phyloP scores from a whole-genome alignment of 1,139 yeast genomes.

The Taphrina flavorubra region DNA sequence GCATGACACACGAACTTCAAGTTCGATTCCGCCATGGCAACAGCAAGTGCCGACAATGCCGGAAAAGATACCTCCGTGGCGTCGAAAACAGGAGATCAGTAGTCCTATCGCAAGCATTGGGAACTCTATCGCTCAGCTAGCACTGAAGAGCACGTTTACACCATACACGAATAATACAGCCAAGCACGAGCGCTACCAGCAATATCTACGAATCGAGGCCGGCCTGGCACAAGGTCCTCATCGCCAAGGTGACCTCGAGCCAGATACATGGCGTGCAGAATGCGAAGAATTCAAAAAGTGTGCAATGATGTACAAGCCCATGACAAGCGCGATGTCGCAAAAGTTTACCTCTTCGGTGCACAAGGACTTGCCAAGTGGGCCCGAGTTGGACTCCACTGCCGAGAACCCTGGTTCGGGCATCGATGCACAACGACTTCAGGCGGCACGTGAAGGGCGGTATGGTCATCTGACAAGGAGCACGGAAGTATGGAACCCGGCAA shows the following conservation, averaged over 20 bases:
- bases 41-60: constrained; percentile 43
- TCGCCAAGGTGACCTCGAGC: constrained; percentile 40
- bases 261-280: constrained; percentile 47
- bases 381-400: not conserved
- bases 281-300: constrained; percentile 49
- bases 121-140: constrained; percentile 45
- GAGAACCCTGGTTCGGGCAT: constrained; percentile 1
- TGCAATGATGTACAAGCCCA: constrained; percentile 49
- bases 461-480: constrained; percentile 48
- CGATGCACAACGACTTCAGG: constrained; percentile 43
- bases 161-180: constrained; percentile 47
- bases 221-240: constrained; percentile 36
- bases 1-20: too few relatives aligned
- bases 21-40: constrained; percentile 46
- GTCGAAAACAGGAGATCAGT: not conserved
- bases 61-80: constrained; percentile 31
- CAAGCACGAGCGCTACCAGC: constrained; percentile 46
- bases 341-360: constrained; percentile 47
- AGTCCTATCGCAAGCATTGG: constrained; percentile 44
- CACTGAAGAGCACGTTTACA: constrained; percentile 44
- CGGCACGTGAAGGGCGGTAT: constrained; percentile 47
- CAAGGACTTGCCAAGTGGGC: not conserved
- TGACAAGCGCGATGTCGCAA: constrained; percentile 49
- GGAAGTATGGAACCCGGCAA: constrained; percentile 48
- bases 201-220: constrained; percentile 45